phyloP scores from a whole-genome alignment of 306 rosid species.

The Pterocarpus santalinus region DNA sequence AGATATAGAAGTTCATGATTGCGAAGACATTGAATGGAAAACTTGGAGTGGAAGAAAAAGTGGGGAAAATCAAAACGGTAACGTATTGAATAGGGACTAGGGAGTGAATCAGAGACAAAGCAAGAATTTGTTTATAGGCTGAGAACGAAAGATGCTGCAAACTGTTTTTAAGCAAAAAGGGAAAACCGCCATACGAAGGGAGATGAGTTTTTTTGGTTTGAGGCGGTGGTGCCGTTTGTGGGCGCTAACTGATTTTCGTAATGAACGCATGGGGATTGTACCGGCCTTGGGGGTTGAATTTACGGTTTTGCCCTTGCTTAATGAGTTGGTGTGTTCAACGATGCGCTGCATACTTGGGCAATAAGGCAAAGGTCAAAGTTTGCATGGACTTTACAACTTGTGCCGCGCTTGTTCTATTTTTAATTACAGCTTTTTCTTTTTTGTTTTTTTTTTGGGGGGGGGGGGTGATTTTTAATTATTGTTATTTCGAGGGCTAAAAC shows the following conservation, averaged over 20 bases:
- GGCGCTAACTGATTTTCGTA: background rate
- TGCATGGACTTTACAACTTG: conserved; percentile 24
- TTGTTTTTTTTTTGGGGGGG: too few species aligned
- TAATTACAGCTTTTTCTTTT: too few species aligned
- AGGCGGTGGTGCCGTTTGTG: background rate
- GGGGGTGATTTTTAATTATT: too few species aligned
- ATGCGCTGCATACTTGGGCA: conserved; percentile 37
- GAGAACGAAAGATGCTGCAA: background rate
- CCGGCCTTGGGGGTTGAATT: background rate
- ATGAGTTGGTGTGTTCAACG: background rate
- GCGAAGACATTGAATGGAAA: background rate
- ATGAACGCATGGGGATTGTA: background rate
- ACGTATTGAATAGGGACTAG: background rate
- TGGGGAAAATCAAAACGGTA: background rate
- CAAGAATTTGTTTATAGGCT: background rate
- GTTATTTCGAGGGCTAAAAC: too few species aligned
- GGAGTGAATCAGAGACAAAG: background rate
- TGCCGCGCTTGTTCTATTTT: conserved; percentile 12
- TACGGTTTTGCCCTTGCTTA: background rate
- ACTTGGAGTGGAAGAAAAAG: conserved; percentile 38
- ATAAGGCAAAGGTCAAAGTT: conserved; percentile 49
- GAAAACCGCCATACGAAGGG: background rate
- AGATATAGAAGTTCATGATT: background rate
- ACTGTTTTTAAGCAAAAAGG: background rate
- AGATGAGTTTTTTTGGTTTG: background rate